Evolutionary conservation across 2,329 filamentous ascomycete genomes (phyloP), one percentile per base, ranked within the genome.

Genomic region (Botrytis porri): DNA sequence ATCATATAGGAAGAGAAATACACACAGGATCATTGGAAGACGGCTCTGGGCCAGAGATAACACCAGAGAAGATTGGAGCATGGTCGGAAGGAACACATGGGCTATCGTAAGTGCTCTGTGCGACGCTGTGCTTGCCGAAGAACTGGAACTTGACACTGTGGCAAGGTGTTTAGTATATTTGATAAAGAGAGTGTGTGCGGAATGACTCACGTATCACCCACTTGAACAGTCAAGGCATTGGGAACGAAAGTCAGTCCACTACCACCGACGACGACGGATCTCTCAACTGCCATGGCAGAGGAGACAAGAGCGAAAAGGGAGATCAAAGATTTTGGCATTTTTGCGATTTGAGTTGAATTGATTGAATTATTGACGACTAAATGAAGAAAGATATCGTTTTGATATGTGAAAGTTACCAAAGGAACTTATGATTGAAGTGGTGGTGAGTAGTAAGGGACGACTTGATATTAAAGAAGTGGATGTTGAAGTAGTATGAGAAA

Each of bases 91-190:
- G 91, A 51, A 86, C 81, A 83, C 92, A 94, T 22, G 92, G 92
- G 72, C 86, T 82, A 78, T 91, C 89, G 79, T 94, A 95, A 78
- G 86, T 89, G 65, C 92, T 93, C 84, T 94, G 91, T n/a, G 90
- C 92, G 73, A 94, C 89, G 70, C 92, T 94, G 86, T 95, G 93
- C 84, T 94, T 95, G 77, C 86, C 86, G 18, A 16, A 41, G 54
- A 72, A 72, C 14, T 51, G 18, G 9, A 72, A 72, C 2, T 39
- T 22, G 32, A 72, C 54, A 39, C 70, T 72, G 22, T 37, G n/a
- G 10, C 5, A 10, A 14, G 9, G 12, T n/a, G n/a, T n/a, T 69
- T 32, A 69, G 70, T 20, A 84, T 84, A 75, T 85, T 83, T 84
- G 90, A 91, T 81, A 90, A 87, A 84, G 90, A 91, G 82, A 90